Conservation (phyloP, 1,284 basidiomycete species). For the Austroboletus niveus region DNA sequence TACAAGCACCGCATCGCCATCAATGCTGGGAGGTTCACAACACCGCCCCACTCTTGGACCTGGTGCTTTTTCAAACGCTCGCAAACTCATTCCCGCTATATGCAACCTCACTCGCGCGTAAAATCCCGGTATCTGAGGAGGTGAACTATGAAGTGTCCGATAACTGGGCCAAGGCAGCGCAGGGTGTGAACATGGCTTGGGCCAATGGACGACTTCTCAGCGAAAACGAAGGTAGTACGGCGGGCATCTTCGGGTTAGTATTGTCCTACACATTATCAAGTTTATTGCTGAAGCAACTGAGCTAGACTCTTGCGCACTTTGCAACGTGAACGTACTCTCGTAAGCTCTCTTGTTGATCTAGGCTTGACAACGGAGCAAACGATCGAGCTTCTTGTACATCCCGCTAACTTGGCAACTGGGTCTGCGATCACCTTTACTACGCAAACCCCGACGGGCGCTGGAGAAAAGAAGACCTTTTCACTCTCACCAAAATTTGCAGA, state of each 20-base stretch:
- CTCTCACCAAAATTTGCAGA: slow-evolving; percentile 35
- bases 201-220: slow-evolving; percentile 72
- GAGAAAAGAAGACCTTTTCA: slow-evolving; percentile 15
- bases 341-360: slow-evolving; percentile 58
- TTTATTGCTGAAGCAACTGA: not conserved
- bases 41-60: slow-evolving; percentile 35
- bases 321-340: slow-evolving; percentile 69
- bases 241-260: slow-evolving; percentile 47
- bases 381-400: slow-evolving; percentile 69
- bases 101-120: slow-evolving; percentile 66
- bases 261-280: not conserved
- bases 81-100: slow-evolving; percentile 89
- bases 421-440: slow-evolving; percentile 12
- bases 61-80: slow-evolving; percentile 67
- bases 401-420: slow-evolving; percentile 29
- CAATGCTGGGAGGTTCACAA: slow-evolving; percentile 21
- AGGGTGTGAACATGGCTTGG: slow-evolving; percentile 65
- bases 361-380: slow-evolving; percentile 67
- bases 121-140: slow-evolving; percentile 51
- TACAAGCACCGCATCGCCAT: slow-evolving; percentile 6
- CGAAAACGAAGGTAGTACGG: slow-evolving; percentile 65
- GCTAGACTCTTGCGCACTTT: slow-evolving; percentile 65
- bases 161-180: slow-evolving; percentile 54
- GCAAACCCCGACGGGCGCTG: slow-evolving; percentile 2
- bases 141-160: slow-evolving; percentile 57